Percentiles rank a stretch among this genome's conserved stretches.
These are phyloP conservation scores for Akanthomyces muscarius DNA, from an alignment of 2,329 filamentous ascomycete species.

Conservation along the genomic window DNA sequence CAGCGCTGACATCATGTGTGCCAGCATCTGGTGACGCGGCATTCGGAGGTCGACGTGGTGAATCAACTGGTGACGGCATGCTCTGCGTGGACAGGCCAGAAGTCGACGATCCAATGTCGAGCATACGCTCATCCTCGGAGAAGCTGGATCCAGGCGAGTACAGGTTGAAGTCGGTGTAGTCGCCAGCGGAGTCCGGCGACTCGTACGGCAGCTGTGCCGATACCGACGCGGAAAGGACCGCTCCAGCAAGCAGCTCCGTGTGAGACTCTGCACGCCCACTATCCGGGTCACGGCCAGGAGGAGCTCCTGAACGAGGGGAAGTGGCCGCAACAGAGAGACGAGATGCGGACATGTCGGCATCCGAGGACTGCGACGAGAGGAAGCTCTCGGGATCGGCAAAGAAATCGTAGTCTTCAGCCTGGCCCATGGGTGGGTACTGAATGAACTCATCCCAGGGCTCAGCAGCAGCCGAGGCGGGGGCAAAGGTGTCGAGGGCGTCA, in stretches of 20 bases:
- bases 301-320: background rate
- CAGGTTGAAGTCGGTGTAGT: slow-evolving; percentile 54
- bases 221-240: background rate
- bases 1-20: no score
- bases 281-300: slow-evolving; percentile 17
- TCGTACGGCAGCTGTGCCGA: slow-evolving; percentile 39
- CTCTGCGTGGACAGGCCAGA: slow-evolving; percentile 14
- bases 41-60: slow-evolving; percentile 8
- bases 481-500: slow-evolving; percentile 19
- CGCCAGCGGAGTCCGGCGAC: slow-evolving; percentile 20
- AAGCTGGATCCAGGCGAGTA: slow-evolving; percentile 48
- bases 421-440: slow-evolving; percentile 36
- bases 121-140: slow-evolving; percentile 46
- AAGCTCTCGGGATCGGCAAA: slow-evolving; percentile 41
- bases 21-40: background rate
- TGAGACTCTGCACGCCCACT: slow-evolving; percentile 13
- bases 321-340: slow-evolving; percentile 26
- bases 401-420: slow-evolving; percentile 43
- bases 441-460: slow-evolving; percentile 46
- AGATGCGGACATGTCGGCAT: slow-evolving; percentile 16
- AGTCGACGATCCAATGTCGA: slow-evolving; percentile 25
- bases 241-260: slow-evolving; percentile 5
- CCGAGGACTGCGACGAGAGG: slow-evolving; percentile 36
- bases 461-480: slow-evolving; percentile 15
- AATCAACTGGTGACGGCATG: slow-evolving; percentile 14